Evolutionary conservation across 1,284 basidiomycete genomes (phyloP), one percentile per base, ranked within the genome.

Genomic region (Acaromyces ingoldii): DNA sequence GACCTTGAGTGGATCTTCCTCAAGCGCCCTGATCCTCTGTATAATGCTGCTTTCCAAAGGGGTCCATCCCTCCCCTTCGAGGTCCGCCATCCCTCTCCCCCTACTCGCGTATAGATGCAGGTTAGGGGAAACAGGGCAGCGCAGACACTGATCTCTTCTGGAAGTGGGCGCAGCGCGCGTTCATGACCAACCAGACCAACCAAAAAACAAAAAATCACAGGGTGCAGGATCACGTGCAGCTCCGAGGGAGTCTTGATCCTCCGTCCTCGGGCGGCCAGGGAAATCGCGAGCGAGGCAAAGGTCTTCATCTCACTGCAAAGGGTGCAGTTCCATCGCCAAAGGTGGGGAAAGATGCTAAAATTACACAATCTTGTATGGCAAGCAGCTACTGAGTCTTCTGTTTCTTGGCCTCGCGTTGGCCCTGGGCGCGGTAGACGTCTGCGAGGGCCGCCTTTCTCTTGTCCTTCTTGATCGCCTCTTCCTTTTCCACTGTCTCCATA

Each of bases 381-480:
- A n/a, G n/a, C n/a, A 24, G 6, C 6, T 31, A n/a, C 39, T 24
- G 43, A 29, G 55, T 49, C 58, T 70, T 72, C 34, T 64, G 59
- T 47, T 60, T 55, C 50, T 72, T 71, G 1, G 66, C 64, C 22
- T 60, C 60, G 15, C 43, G 33, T 21, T 63, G 64, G 17, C 70
- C 70, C 41, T 67, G 59, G 10, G 57, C 37, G 1, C 60, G 45
- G 49, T 71, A 68, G 38, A 69, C 60, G 31, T 64, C 67, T 57
- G 65, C 70, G 62, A 70, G 63, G 43, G 63, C 61, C 6, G 63
- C 67, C 50, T 72, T 72, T 15, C 67, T 51, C 60, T 72, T 74
- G 33, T 61, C 50, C 4, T 28, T 41, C 38, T 51, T 55, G n/a
- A 26, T 34, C 19, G 22, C 38, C n/a, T 51, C 50, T 33, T 26